A percentile compares a stretch with the other conserved stretches of the same genome.
Conservation (phyloP, 1,139 yeast genomes). For the Lodderomyces theae region DNA sequence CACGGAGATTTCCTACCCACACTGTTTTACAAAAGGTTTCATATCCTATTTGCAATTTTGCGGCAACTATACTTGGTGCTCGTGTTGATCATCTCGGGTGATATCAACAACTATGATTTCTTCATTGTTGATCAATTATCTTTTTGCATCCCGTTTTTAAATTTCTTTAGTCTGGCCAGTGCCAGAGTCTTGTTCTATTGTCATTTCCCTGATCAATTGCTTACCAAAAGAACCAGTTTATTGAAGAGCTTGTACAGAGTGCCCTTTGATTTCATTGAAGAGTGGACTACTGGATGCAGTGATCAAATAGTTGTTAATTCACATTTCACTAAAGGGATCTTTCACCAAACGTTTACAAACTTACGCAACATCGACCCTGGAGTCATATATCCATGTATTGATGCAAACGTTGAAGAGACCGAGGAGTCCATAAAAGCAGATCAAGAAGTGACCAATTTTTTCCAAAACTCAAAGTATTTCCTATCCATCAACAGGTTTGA, state of each 20-base stretch:
- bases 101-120: slow-evolving; percentile 56
- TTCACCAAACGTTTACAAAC: slow-evolving; percentile 58
- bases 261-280: slow-evolving; percentile 83
- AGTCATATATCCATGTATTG: slow-evolving; percentile 90
- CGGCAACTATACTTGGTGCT: slow-evolving; percentile 71
- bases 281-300: slow-evolving; percentile 71
- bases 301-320: slow-evolving; percentile 87
- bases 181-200: slow-evolving; percentile 74
- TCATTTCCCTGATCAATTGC: slow-evolving; percentile 89
- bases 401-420: slow-evolving; percentile 23
- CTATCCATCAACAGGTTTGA: slow-evolving; percentile 88
- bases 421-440: slow-evolving; percentile 21
- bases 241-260: slow-evolving; percentile 65
- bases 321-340: slow-evolving; percentile 71
- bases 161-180: slow-evolving; percentile 43
- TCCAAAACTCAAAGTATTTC: slow-evolving; percentile 42
- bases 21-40: slow-evolving; percentile 58
- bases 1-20: slow-evolving; percentile 85
- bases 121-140: slow-evolving; percentile 87
- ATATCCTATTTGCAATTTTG: slow-evolving; percentile 77
- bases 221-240: slow-evolving; percentile 58
- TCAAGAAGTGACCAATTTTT: slow-evolving; percentile 32
- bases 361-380: slow-evolving; percentile 49
- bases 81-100: slow-evolving; percentile 49
- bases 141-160: slow-evolving; percentile 75